Evolutionary conservation across 2,329 filamentous ascomycete species (phyloP).

Genomic region (Fusarium chlamydosporum): DNA sequence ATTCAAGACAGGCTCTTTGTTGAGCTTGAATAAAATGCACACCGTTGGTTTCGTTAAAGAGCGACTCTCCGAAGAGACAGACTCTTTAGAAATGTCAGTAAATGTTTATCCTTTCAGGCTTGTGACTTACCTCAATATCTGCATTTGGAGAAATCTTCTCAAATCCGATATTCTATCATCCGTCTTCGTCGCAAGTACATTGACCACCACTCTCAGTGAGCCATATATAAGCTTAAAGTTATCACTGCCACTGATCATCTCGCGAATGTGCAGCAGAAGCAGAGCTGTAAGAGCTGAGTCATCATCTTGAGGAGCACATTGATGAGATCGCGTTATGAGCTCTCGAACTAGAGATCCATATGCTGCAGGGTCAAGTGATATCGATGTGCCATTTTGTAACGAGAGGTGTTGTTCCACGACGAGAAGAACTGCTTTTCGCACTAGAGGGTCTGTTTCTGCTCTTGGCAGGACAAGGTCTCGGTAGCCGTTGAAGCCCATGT

Average conservation of each 20-base stretch:
- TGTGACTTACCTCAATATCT: constrained; percentile 30
- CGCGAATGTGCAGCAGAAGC: constrained; percentile 39
- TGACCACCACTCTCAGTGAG: constrained; percentile 35
- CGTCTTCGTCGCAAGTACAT: constrained; percentile 22
- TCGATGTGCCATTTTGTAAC: constrained; percentile 23
- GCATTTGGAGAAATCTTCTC: constrained; percentile 42
- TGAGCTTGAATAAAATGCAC: constrained; percentile 44
- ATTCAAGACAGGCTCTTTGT: constrained; percentile 40
- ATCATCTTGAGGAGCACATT: constrained; percentile 42
- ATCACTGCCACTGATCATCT: constrained; percentile 47
- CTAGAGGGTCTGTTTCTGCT: constrained; percentile 40
- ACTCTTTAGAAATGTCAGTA: constrained; percentile 18
- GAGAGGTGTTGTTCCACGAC: constrained; percentile 44
- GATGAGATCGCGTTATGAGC: constrained; percentile 36
- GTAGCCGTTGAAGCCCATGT: constrained; percentile 47
- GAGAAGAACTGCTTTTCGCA: constrained; percentile 41
- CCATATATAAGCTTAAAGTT: constrained; percentile 44
- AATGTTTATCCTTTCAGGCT: fast-evolving
- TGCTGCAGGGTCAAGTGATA: constrained; percentile 27
- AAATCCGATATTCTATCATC: constrained; percentile 26
- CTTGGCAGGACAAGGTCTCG: constrained; percentile 40
- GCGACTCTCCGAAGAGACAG: constrained; percentile 43
- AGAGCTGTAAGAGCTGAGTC: constrained; percentile 44
- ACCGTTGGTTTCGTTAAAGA: constrained; percentile 41
- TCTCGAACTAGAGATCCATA: constrained; percentile 37